These are phyloP conservation scores for Yamadazyma tumulicola DNA, from an alignment of 805 yeast species.

Conservation along the genomic window DNA sequence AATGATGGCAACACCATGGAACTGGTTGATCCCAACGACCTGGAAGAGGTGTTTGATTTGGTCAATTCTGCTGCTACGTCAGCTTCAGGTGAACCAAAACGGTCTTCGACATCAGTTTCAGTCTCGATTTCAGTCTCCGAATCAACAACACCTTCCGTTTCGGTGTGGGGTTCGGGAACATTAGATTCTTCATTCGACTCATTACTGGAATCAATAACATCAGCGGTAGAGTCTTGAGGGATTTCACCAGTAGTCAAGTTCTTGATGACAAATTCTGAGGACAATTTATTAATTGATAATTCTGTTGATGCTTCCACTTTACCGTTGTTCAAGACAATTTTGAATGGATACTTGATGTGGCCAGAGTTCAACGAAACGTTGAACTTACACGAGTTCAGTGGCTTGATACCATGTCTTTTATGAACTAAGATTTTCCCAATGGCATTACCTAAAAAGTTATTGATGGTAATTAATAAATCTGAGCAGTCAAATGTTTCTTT, in stretches of 20 bases:
- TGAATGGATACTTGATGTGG: slow-evolving; percentile 33
- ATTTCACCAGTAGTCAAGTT: too few relatives aligned
- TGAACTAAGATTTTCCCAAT: slow-evolving; percentile 27
- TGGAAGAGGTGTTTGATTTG: neutral
- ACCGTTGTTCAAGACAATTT: slow-evolving; percentile 22
- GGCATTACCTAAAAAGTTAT: slow-evolving; percentile 24
- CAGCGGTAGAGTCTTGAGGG: neutral
- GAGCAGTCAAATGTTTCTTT: slow-evolving; percentile 24
- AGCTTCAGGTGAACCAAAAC: neutral
- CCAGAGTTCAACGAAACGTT: slow-evolving; percentile 28
- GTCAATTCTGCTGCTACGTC: neutral
- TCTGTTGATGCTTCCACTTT: slow-evolving; percentile 9
- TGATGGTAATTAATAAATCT: slow-evolving; percentile 25
- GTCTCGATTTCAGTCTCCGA: slow-evolving; percentile 3
- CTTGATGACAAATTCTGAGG: slow-evolving; percentile 6
- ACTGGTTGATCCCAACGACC: slow-evolving; percentile 16
- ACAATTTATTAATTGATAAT: slow-evolving; percentile 8
- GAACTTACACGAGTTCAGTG: slow-evolving; percentile 29
- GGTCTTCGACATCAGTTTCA: slow-evolving; percentile 3
- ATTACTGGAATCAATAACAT: neutral
- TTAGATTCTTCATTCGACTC: neutral
- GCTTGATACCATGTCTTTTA: slow-evolving; percentile 28
- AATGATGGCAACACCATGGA: slow-evolving; percentile 30
- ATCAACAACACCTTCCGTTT: neutral
- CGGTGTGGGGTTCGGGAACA: too few relatives aligned